A percentile compares a stretch with the other conserved stretches of the same genome.
phyloP scores from a whole-genome alignment of 208 protist genomes.

The Trypanosoma cruzi region DNA sequence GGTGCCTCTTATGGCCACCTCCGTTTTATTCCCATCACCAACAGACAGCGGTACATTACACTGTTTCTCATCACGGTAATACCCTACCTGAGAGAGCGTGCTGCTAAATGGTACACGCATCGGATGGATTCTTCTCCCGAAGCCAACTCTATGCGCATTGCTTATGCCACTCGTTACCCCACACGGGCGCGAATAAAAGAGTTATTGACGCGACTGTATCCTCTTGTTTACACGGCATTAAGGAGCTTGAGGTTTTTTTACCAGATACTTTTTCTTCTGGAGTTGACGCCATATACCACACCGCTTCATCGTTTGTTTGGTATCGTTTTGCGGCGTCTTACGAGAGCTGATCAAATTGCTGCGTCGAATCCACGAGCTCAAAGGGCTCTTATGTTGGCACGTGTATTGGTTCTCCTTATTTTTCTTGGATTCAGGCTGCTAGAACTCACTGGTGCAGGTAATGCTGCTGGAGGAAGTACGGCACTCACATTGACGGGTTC shows the following conservation, averaged over 20 bases:
- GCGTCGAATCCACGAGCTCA: constrained; percentile 38
- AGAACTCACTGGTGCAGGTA: constrained; percentile 38
- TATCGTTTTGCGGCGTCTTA: constrained; percentile 55
- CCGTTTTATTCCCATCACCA: constrained; percentile 47
- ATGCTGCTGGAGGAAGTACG: not conserved
- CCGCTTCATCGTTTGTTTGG: constrained; percentile 56
- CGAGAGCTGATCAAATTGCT: constrained; percentile 37
- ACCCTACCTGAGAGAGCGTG: constrained; percentile 59
- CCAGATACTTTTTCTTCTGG: constrained; percentile 62
- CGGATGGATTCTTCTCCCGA: constrained; percentile 50
- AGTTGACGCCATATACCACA: constrained; percentile 69
- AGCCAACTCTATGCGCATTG: constrained; percentile 45
- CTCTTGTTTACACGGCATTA: constrained; percentile 46
- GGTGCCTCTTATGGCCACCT: constrained; percentile 71
- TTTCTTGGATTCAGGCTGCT: constrained; percentile 69
- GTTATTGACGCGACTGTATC: constrained; percentile 54
- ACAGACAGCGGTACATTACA: constrained; percentile 42
- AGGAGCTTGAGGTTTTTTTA: constrained; percentile 44
- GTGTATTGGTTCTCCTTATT: constrained; percentile 61
- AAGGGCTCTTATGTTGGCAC: constrained; percentile 52
- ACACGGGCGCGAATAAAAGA: constrained; percentile 36
- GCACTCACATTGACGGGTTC: constrained; percentile 12
- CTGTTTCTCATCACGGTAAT: constrained; percentile 61
- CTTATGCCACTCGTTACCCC: constrained; percentile 46
- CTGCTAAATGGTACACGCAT: constrained; percentile 47